Evolutionary conservation across 1,284 basidiomycete genomes (phyloP).

Genomic region (Ganoderma multipileum): DNA sequence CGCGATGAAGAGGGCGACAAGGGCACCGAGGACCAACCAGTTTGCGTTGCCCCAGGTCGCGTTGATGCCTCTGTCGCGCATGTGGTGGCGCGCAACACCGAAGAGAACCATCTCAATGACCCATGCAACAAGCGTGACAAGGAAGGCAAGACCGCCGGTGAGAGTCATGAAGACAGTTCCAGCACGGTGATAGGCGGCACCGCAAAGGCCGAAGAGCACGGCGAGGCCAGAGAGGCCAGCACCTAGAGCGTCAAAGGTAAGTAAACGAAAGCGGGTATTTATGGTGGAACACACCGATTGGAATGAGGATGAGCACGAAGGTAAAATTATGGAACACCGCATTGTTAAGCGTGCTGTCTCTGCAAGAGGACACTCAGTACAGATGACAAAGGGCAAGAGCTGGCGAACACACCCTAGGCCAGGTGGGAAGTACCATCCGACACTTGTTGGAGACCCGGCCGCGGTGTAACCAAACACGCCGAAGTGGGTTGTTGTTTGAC

Average conservation of each 20-base stretch:
- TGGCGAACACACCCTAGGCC: conserved; percentile 43
- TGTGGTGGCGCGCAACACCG: conserved; percentile 67
- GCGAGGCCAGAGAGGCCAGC: conserved; percentile 76
- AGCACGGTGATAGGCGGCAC: conserved; percentile 64
- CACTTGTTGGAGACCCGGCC: conserved; percentile 54
- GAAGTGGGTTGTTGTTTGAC: conserved; percentile 52
- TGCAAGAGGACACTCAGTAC: conserved; percentile 25
- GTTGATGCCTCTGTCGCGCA: conserved; percentile 55
- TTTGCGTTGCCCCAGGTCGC: conserved; percentile 79
- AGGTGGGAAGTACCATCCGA: conserved; percentile 66
- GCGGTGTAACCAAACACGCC: conserved; percentile 84
- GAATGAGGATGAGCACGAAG: conserved; percentile 75
- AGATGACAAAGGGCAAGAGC: not conserved
- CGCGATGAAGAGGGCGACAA: conserved; percentile 67
- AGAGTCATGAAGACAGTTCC: conserved; percentile 82
- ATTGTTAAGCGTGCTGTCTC: conserved; percentile 52
- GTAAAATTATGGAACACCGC: conserved; percentile 72
- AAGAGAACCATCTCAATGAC: conserved; percentile 84
- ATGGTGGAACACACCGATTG: conserved; percentile 58
- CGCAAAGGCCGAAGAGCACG: conserved; percentile 76
- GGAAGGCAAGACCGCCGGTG: conserved; percentile 63
- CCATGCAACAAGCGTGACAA: conserved; percentile 73
- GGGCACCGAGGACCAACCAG: conserved; percentile 79
- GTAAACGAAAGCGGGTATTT: not conserved
- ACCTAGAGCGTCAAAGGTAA: conserved; percentile 42